Conservation (phyloP, 2,329 filamentous ascomycete genomes). For the Colletotrichum navitas region DNA sequence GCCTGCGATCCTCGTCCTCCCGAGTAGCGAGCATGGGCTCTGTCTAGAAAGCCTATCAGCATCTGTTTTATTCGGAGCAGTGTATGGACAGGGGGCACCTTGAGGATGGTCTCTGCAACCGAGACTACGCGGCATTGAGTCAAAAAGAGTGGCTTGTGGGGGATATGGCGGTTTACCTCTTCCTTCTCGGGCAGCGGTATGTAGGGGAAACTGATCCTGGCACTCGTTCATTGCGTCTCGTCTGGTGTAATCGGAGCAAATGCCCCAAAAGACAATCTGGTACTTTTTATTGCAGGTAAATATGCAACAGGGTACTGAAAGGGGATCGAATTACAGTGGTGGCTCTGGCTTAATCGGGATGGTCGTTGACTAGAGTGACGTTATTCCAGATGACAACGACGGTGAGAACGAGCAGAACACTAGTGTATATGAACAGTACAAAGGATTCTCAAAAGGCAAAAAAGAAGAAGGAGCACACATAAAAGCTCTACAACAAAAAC, state of each 20-base stretch:
- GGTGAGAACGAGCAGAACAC: neutral
- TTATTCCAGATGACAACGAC: neutral
- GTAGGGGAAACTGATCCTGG: conserved; percentile 80
- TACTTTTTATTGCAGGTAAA: neutral
- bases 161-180: conserved; percentile 69
- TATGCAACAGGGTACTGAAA: neutral
- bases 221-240: conserved; percentile 48
- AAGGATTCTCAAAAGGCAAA: neutral
- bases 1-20: conserved; percentile 87
- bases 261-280: neutral
- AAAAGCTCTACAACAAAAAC: neutral
- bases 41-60: conserved; percentile 61
- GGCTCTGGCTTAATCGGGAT: neutral
- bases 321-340: neutral
- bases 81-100: conserved; percentile 46
- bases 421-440: too few relatives aligned
- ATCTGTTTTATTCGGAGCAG: conserved; percentile 44
- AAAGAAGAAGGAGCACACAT: neutral
- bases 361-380: neutral
- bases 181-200: conserved; percentile 88
- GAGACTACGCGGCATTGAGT: conserved; percentile 62
- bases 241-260: too few relatives aligned
- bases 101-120: conserved; percentile 73
- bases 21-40: conserved; percentile 81
- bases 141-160: neutral